Evolutionary conservation across 2,329 filamentous ascomycete genomes (phyloP), one percentile per base, ranked within the genome.

Genomic region (Tolypocladium capitatum): DNA sequence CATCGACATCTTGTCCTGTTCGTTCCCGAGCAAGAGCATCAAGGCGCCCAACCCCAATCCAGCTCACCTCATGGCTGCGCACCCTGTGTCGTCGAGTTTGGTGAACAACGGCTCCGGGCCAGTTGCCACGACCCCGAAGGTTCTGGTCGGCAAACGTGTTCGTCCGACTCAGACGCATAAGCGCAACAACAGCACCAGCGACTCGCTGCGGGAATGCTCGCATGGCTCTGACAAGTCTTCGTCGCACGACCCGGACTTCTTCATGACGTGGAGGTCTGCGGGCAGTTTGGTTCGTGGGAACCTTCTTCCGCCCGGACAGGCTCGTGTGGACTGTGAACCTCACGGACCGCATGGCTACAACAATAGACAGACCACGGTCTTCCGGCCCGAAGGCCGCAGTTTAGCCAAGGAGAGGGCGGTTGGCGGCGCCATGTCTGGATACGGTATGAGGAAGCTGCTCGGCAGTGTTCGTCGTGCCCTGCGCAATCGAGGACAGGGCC

Each of bases 281-380:
- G 88, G 90, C 10, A 91, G 85, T 53, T 76, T 98, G 34, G 90
- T 97, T 20, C 80, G 91, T 45, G 92, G 92, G 14, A 86, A 89
- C 49, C 62, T 95, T 6, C 78, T 94, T 51, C 86, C 89, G 16
- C 92, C 91, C 1, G 80, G 79, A 1, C 85, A 92, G 51, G 81
- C 90, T 0, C 88, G 86, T 60, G 84, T 96, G 36, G 81, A 90
- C 40, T 69, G 81, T 33, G 67, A 80, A 46, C 69, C 76, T 6
- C 72, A 76, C 6, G 71, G 69, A 43, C 73, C 72, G 4, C 62
- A 62, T 16, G 66, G 67, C 14, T 67, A 65, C 27, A 56, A 61
- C n/a, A 68, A 71, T 43, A 67, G 76, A 41, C 69, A 78, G 45
- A 81, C 75, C 0, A 78, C 76, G 0, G 53, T 77, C 10, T 74